Evolutionary conservation across 805 yeast species (phyloP), one percentile per base, ranked within the genome.

Genomic region (Komagataella mondaviorum): DNA sequence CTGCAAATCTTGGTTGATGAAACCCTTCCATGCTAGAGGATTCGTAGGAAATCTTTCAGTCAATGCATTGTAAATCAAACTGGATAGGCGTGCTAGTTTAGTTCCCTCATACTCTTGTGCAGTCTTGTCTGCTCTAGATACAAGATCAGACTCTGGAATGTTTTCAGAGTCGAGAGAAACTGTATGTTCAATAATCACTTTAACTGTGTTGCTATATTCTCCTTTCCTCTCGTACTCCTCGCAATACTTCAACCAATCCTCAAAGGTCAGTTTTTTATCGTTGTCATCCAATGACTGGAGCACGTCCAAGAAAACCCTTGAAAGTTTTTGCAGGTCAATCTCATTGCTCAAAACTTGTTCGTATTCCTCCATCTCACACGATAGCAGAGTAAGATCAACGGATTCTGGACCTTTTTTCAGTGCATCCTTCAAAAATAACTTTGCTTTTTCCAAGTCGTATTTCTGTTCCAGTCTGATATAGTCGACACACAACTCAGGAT

Each of bases 401-500:
- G 39, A 30, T 10, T 30, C 14, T 55, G 16, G 68, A 63, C 30
- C 59, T 6, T 53, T 48, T 18, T 6, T 18, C 24, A 22, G 14
- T 16, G 30, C 18, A 18, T 45, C 47, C 10, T 45, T 45, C 7
- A 45, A 22, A 6, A 45, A 23, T 6, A 18, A 10, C 24, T 45
- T 45, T 6, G 24, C 8, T 6, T 14, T 12, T 30, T 30, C 39
- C 6, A 17, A 24, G 3, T 16, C 3, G 7, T 18, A n/a, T 22
- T 45, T 23, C 30, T n/a, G 22, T 45, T 45, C 47, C 23, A 45
- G 18, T 14, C 24, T 45, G 6, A 84, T 73, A 44, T 83, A 63
- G 2, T 74, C 70, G 7, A 78, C 60, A 95, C 95, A 86, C 47
- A 90, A 68, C 1, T 74, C 76, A 59, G 84, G 74, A 43, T 84